Evolutionary conservation across 495 filamentous ascomycete genomes (phyloP), one percentile per base, ranked within the genome.

Genomic region (Extremus antarcticus): DNA sequence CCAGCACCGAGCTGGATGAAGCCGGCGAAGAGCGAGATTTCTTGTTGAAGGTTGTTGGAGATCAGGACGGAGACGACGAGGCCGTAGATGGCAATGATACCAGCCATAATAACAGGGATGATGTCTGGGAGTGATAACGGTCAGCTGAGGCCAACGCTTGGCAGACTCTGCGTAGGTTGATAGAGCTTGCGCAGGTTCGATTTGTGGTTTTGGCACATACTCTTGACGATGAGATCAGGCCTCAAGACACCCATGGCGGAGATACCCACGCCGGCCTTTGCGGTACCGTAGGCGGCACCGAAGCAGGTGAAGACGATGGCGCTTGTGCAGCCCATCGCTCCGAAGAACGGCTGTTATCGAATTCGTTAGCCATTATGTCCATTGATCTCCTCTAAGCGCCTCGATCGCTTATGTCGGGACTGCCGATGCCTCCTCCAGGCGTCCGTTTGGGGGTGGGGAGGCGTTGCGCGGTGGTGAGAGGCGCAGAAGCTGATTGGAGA

Each of bases 71-170:
- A 96, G 52, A 99, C 92, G 76, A 99, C 92, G 51, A 99, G 82
- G 65, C 92, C 92, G 78, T 99, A 99, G 74, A 99, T 99, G 84
- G 87, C 94, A 73, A 99, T 96, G 76, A 99, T 99, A 97, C 92
- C 92, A 78, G 92, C 92, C 92, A 99, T 99, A 81, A 99, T 94
- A 73, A 98, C 92, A 67, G 92, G 92, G 56, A 98, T 90, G 68
- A 98, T 95, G 78, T 97, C 92, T 98, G 61, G 10, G 41, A 56
- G 96, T 88, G 68, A 88, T 68, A 78, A 95, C 91, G 96, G 61
- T 24, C n/a, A 25, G 51, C 29, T 35, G 3, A 41, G 20, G 39
- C 9, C 2, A 32, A 40, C 1, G 40, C 21, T 41, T 20, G 41
- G 21, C 35, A 39, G 9, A n/a, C n/a, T n/a, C n/a, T n/a, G n/a